phyloP scores from a whole-genome alignment of 352 stramenopile species.

The Phytophthora rubi region DNA sequence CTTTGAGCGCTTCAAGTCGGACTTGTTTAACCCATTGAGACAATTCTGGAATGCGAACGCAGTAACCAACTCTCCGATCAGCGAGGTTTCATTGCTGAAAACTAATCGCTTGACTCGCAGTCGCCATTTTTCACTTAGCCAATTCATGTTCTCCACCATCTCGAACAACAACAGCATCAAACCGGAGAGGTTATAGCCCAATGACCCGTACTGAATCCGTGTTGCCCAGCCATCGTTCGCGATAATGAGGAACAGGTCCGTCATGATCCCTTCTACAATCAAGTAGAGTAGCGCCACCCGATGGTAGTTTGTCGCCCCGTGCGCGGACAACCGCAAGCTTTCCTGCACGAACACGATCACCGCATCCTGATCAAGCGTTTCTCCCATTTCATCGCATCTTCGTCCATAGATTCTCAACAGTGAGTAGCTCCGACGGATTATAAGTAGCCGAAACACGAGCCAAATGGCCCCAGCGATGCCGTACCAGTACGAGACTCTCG shows the following conservation, averaged over 20 bases:
- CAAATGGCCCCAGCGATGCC: conserved; percentile 1
- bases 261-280: conserved; percentile 31
- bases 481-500: conserved; percentile 16
- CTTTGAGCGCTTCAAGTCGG: conserved; percentile 15
- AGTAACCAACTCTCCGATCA: conserved; percentile 9
- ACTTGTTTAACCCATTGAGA: conserved; percentile 17
- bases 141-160: conserved; percentile 26
- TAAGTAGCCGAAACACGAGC: conserved; percentile 1
- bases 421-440: conserved; percentile 6
- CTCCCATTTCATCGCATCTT: conserved; percentile 9
- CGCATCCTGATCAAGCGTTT: background rate
- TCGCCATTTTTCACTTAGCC: conserved; percentile 11
- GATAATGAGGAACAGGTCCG: conserved; percentile 29
- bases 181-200: conserved; percentile 32
- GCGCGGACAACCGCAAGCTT: conserved; percentile 22
- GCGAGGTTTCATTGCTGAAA: conserved; percentile 24
- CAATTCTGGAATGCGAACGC: conserved; percentile 10
- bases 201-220: conserved; percentile 27
- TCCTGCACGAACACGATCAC: conserved; percentile 17
- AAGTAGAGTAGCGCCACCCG: conserved; percentile 24
- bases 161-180: conserved; percentile 38
- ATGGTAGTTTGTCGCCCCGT: conserved; percentile 24
- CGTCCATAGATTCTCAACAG: background rate
- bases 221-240: conserved; percentile 19
- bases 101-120: conserved; percentile 18